Evolutionary conservation across 148 eudicot species (phyloP).

Genomic region (Heliamphora exappendiculata): DNA sequence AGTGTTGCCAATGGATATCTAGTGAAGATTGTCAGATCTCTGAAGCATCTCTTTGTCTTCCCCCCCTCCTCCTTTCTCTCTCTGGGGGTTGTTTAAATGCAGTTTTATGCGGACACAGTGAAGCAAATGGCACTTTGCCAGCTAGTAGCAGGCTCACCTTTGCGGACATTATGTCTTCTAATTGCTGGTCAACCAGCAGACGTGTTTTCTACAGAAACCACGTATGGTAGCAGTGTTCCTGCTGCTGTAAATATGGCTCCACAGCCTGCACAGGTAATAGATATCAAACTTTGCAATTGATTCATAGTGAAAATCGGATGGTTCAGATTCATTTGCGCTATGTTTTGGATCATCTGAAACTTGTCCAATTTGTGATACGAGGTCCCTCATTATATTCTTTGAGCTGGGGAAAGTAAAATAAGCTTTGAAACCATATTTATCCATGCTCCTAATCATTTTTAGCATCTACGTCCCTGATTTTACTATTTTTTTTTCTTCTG

Average conservation of each 20-base stretch:
- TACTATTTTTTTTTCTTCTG: neutral
- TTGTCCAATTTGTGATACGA: neutral
- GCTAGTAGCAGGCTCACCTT: constrained; percentile 68
- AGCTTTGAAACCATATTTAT: neutral
- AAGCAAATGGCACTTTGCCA: constrained; percentile 85
- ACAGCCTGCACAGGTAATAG: constrained; percentile 41
- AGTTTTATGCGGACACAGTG: constrained; percentile 77
- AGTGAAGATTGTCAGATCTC: constrained; percentile 1
- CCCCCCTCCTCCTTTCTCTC: too few relatives aligned
- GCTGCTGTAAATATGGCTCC: constrained; percentile 34
- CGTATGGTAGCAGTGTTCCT: constrained; percentile 22
- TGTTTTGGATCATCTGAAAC: neutral
- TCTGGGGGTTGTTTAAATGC: constrained; percentile 12
- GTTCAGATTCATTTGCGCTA: neutral
- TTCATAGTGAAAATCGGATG: neutral
- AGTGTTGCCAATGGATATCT: neutral
- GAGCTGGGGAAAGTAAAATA: neutral
- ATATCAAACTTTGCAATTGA: neutral
- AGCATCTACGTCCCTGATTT: neutral
- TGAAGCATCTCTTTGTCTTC: constrained; percentile 1
- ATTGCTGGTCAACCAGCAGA: constrained; percentile 85
- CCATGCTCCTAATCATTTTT: neutral
- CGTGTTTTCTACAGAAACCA: constrained; percentile 47
- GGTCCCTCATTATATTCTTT: neutral
- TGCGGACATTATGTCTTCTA: constrained; percentile 78